Base-by-base conservation (phyloP, 306 rosid species). In the Rubus idaeus region DNA sequence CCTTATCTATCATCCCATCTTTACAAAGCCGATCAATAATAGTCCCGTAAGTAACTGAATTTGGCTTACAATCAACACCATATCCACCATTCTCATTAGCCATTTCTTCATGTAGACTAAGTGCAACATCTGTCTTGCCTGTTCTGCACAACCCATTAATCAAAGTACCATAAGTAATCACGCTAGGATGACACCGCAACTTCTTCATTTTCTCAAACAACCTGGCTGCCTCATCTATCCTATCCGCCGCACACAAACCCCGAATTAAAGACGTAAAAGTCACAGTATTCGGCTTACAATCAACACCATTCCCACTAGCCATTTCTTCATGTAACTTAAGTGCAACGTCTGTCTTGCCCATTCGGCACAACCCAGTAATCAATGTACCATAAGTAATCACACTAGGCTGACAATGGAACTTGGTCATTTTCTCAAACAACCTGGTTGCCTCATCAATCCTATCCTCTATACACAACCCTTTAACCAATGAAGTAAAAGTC, bases 1-100 rank as follows among this genome's bases (percentile, higher is more conserved):
- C 91, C 78, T 86, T 78, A 18, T 83, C 85, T 61, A 77, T 40
- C 83, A 14, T 51, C 56, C 88, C 88, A 47, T 68, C 80, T 51
- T 88, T 84, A 78, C 90, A 88, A 3, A 88, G 88, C 53, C 87
- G 80, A 68, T 82, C 83, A 68, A 88, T 88, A 26, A 86, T 68
- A 18, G 73, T 41, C 44, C 58, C 81, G 68, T 82, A 88, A 41
- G 42, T 18, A 12, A 82, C 67, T 17, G 69, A 47, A 83, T 52
- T 67, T 4, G 88, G 87, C 77, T 82, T 56, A 75, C 84, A 81
- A 21, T 10, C 46, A 62, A 77, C 49, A 50, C 78, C 82, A 60
- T 49, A 45, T n/a, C 55, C 71, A 49, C 53, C 82, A 14, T 65
- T 82, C 69, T 76, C 62, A 18, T 55, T 72, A 14, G 78, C 47